Conservation (phyloP, 192 early-diverging fungal genomes). For the Entomortierella parvispora region DNA sequence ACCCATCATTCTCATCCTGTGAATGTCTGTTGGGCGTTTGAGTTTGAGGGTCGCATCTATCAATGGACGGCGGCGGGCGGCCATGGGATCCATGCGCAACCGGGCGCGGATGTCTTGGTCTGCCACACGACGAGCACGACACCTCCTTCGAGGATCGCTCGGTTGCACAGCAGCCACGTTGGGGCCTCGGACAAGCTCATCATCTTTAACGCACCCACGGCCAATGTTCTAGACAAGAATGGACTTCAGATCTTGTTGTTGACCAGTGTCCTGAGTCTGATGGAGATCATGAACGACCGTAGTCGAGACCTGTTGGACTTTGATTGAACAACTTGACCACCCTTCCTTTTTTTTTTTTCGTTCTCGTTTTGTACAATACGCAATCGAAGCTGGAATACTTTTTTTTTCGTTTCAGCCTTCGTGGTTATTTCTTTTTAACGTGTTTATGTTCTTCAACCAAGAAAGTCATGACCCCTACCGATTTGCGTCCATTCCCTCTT, state of each 20-base stretch:
- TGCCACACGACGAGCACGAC: constrained; percentile 33
- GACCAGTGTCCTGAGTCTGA: constrained; percentile 43
- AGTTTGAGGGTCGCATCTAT: constrained; percentile 49
- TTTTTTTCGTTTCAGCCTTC: not conserved
- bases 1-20: not conserved
- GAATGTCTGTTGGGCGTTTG: constrained; percentile 42
- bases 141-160: constrained; percentile 31
- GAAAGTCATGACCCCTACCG: no score
- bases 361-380: not conserved
- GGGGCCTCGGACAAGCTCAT: constrained; percentile 40
- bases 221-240: constrained; percentile 44
- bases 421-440: no score
- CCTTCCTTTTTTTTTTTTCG: no score
- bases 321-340: constrained; percentile 13
- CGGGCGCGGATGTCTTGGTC: constrained; percentile 40
- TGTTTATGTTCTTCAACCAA: no score
- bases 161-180: constrained; percentile 34
- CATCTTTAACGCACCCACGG: constrained; percentile 26
- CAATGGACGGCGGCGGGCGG: constrained; percentile 39
- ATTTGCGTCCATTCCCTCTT: no score
- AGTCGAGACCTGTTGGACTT: constrained; percentile 49
- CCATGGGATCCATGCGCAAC: constrained; percentile 27
- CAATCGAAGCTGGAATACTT: not conserved
- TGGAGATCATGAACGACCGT: constrained; percentile 48
- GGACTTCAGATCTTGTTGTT: constrained; percentile 47